phyloP scores from a whole-genome alignment of 2,329 filamentous ascomycete genomes.

The Knufia petricola region DNA sequence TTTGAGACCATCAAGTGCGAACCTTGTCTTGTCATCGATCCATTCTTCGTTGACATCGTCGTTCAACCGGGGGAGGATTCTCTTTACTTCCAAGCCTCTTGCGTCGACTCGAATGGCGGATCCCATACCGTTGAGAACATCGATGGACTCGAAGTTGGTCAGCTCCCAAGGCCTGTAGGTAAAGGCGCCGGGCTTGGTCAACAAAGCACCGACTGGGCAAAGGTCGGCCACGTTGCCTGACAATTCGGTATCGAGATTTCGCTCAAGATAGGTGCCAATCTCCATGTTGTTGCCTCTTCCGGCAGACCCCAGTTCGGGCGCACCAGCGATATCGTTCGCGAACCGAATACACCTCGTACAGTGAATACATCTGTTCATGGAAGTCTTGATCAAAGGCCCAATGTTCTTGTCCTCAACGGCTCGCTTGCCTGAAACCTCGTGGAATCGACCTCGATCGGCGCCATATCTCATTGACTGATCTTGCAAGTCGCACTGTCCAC shows the following conservation, averaged over 20 bases:
- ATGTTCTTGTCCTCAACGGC: conserved; percentile 99
- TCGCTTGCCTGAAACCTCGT: conserved; percentile 91
- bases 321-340: conserved; percentile 92
- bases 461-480: conserved; percentile 99
- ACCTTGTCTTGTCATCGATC: conserved; percentile 98
- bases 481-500: conserved; percentile 97
- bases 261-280: conserved; percentile 95
- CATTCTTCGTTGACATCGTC: conserved; percentile 99
- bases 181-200: conserved; percentile 97
- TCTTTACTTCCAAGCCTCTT: conserved; percentile 91
- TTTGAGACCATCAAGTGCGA: conserved; percentile 92
- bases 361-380: conserved; percentile 99
- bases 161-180: conserved; percentile 93
- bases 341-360: conserved; percentile 97
- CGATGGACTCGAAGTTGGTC: conserved; percentile 90
- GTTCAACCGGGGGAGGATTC: conserved; percentile 82
- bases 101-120: conserved; percentile 93
- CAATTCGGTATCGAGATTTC: conserved; percentile 84
- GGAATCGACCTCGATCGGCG: conserved; percentile 89
- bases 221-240: conserved; percentile 97
- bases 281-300: conserved; percentile 96
- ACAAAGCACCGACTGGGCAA: conserved; percentile 91
- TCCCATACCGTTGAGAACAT: conserved; percentile 84
- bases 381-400: conserved; percentile 94
- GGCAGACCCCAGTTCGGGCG: conserved; percentile 85